These are phyloP conservation scores for Lanmaoa rubissima DNA, from an alignment of 768 basidiomycete genomes.

Conservation along the genomic window DNA sequence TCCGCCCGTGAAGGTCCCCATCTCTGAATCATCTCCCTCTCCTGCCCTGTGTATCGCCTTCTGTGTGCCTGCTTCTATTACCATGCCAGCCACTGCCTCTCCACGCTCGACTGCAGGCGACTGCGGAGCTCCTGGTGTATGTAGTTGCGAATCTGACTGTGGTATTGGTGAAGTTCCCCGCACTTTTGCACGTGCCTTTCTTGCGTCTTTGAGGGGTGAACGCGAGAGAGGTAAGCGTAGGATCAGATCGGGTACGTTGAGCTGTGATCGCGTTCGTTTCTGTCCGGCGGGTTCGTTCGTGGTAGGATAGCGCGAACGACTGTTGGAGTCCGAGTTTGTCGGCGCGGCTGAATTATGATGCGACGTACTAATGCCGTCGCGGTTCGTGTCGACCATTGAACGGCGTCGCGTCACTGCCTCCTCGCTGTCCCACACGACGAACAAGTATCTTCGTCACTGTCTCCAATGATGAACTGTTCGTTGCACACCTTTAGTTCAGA, in stretches of 20 bases:
- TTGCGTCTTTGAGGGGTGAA: constrained; percentile 56
- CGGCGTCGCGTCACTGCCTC: neutral
- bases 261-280: constrained; percentile 50
- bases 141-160: neutral
- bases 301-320: neutral
- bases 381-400: constrained; percentile 19
- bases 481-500: neutral
- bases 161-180: constrained; percentile 27
- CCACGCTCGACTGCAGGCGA: neutral
- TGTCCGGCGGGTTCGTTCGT: neutral
- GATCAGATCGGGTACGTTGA: constrained; percentile 46
- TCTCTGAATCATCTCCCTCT: neutral
- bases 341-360: neutral
- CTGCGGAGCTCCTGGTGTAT: neutral
- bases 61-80: neutral
- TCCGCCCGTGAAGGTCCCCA: neutral
- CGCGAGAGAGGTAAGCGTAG: constrained; percentile 41
- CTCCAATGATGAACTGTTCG: neutral
- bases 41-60: neutral
- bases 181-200: constrained; percentile 27
- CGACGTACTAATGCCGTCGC: constrained; percentile 7
- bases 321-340: constrained; percentile 1
- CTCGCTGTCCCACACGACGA: neutral
- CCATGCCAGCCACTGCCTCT: neutral
- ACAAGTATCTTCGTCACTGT: neutral